Conservation (phyloP, 768 basidiomycete genomes). For the Leccinellum rugosiceps region DNA sequence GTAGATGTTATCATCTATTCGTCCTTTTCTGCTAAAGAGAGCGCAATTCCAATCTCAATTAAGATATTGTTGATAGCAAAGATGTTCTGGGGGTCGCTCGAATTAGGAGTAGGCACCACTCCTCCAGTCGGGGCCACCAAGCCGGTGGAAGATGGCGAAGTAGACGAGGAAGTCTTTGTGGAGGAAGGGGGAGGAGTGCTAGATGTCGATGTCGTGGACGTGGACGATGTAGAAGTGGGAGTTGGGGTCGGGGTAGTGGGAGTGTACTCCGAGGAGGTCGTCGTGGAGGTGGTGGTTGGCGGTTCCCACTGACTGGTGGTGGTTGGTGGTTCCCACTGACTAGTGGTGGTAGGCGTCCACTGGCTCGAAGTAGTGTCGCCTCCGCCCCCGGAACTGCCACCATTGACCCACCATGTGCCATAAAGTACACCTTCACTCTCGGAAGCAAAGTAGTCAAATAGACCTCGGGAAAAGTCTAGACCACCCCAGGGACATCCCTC, state of each 20-base stretch:
- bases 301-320: constrained; percentile 18
- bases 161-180: constrained; percentile 14
- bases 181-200: constrained; percentile 9
- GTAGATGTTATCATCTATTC: neutral
- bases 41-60: constrained; percentile 29
- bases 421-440: constrained; percentile 51
- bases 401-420: constrained; percentile 58
- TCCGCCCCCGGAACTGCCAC: constrained; percentile 32
- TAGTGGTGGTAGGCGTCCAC: constrained; percentile 10
- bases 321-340: constrained; percentile 17
- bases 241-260: constrained; percentile 17
- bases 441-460: constrained; percentile 61
- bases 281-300: constrained; percentile 23
- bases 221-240: constrained; percentile 23
- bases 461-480: constrained; percentile 64
- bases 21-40: constrained; percentile 7
- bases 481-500: constrained; percentile 62
- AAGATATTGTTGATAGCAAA: constrained; percentile 34
- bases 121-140: constrained; percentile 24
- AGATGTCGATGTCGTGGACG: constrained; percentile 19
- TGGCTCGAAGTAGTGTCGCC: constrained; percentile 8
- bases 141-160: constrained; percentile 24
- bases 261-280: constrained; percentile 17
- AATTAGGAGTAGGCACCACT: constrained; percentile 30
- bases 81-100: constrained; percentile 33